phyloP scores from a whole-genome alignment of 495 filamentous ascomycete genomes.

The Hypoxylon subgilvum region DNA sequence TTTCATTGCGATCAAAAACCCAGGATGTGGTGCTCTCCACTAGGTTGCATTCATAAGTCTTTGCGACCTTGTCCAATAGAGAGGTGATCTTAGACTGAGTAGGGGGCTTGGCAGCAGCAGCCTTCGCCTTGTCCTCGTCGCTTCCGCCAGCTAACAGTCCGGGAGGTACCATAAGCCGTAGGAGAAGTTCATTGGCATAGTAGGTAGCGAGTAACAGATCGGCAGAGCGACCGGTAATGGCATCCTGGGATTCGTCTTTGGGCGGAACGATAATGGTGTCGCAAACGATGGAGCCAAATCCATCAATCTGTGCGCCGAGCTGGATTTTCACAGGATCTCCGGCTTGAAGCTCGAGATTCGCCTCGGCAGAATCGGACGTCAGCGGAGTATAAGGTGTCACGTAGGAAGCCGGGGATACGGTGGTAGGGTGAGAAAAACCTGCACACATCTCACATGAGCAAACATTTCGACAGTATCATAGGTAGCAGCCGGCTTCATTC shows the following conservation, averaged over 20 bases:
- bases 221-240: slow-evolving; percentile 73
- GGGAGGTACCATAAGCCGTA: slow-evolving; percentile 87
- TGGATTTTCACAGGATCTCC: slow-evolving; percentile 94
- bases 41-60: slow-evolving; percentile 87
- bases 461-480: slow-evolving; percentile 2
- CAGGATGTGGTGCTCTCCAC: slow-evolving; percentile 98
- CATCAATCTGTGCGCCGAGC: slow-evolving; percentile 96
- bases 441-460: slow-evolving; percentile 28
- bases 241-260: slow-evolving; percentile 62
- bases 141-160: slow-evolving; percentile 81
- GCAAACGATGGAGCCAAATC: slow-evolving; percentile 94
- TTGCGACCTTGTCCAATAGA: slow-evolving; percentile 88
- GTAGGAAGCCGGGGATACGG: slow-evolving; percentile 90
- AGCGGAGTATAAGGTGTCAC: slow-evolving; percentile 97
- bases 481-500: slow-evolving; percentile 1
- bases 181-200: slow-evolving; percentile 93
- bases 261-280: slow-evolving; percentile 79
- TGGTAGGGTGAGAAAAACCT: slow-evolving; percentile 93
- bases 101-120: slow-evolving; percentile 76
- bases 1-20: slow-evolving; percentile 94
- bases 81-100: slow-evolving; percentile 83
- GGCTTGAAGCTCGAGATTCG: slow-evolving; percentile 74
- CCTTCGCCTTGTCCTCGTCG: slow-evolving; percentile 94
- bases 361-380: slow-evolving; percentile 81
- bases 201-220: slow-evolving; percentile 89